Evolutionary conservation across 176 grass and related monocot species (phyloP).

Genomic region (Dendrocalamus sinicus): DNA sequence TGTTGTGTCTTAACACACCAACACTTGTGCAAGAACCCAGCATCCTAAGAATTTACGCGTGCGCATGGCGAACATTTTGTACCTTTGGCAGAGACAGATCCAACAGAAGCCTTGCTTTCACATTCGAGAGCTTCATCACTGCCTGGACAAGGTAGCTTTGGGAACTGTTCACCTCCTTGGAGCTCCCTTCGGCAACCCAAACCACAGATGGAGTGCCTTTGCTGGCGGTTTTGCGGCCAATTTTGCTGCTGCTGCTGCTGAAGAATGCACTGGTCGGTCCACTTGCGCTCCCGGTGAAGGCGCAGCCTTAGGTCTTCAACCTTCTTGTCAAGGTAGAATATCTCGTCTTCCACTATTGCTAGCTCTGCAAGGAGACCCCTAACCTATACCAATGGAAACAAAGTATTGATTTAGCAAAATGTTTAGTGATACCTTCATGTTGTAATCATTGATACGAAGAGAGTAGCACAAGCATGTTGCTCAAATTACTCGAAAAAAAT

Average conservation of each 20-base stretch:
- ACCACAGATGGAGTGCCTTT: conserved; percentile 49
- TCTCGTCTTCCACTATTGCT: conserved; percentile 88
- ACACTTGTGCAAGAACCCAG: not conserved
- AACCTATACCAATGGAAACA: conserved; percentile 39
- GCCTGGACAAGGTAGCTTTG: conserved; percentile 40
- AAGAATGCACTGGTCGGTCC: conserved; percentile 60
- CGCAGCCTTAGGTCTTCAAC: conserved; percentile 67
- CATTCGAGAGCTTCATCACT: conserved; percentile 23
- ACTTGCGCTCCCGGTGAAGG: conserved; percentile 59
- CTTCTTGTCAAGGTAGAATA: conserved; percentile 81
- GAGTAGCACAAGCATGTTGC: not conserved
- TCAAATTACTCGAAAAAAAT: not conserved
- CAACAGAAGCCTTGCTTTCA: conserved; percentile 59
- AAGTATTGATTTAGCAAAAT: not conserved
- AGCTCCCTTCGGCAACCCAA: conserved; percentile 52
- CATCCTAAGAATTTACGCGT: not conserved
- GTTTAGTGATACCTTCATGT: not conserved
- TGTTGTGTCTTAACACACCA: not conserved
- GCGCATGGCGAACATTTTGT: not conserved
- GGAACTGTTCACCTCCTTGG: conserved; percentile 41
- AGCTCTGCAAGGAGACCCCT: conserved; percentile 74
- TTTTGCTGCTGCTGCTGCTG: conserved; percentile 36
- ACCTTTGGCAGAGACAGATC: conserved; percentile 51
- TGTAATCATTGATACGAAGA: not conserved
- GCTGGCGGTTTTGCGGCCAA: conserved; percentile 38